Evolutionary conservation across 768 basidiomycete species (phyloP).

Genomic region (Leucosporidium yakuticum): DNA sequence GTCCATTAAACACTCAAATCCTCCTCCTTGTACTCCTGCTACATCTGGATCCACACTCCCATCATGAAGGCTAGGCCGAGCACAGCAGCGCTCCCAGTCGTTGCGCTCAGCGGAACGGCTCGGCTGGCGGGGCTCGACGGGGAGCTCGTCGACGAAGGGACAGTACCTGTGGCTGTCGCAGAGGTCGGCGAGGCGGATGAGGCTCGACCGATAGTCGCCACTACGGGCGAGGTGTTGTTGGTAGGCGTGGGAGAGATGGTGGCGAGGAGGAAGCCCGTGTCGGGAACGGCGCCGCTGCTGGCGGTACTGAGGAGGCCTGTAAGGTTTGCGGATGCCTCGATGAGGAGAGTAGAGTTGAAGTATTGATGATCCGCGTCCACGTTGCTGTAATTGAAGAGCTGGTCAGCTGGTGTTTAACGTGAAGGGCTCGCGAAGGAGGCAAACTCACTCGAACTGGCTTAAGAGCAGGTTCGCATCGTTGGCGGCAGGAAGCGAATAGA

Average conservation of each 20-base stretch:
- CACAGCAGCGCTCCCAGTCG: neutral
- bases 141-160: neutral
- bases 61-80: neutral
- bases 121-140: too few species aligned
- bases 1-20: too few species aligned
- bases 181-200: neutral
- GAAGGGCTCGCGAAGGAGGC: neutral
- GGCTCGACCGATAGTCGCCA: conserved; percentile 20
- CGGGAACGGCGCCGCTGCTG: neutral
- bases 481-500: conserved; percentile 4
- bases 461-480: neutral
- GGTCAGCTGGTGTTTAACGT: too few species aligned
- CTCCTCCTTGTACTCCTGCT: too few species aligned
- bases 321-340: neutral
- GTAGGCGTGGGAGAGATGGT: neutral
- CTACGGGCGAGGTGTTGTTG: neutral
- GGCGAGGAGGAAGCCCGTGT: neutral
- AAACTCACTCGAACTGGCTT: neutral
- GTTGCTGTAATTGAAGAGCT: neutral
- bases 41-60: neutral
- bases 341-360: conserved; percentile 23
- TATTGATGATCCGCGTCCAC: neutral
- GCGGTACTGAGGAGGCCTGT: neutral
- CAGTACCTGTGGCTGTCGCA: neutral
- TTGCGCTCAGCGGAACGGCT: neutral